phyloP scores from a whole-genome alignment of 2,329 filamentous ascomycete genomes.

The Fusarium sp. region DNA sequence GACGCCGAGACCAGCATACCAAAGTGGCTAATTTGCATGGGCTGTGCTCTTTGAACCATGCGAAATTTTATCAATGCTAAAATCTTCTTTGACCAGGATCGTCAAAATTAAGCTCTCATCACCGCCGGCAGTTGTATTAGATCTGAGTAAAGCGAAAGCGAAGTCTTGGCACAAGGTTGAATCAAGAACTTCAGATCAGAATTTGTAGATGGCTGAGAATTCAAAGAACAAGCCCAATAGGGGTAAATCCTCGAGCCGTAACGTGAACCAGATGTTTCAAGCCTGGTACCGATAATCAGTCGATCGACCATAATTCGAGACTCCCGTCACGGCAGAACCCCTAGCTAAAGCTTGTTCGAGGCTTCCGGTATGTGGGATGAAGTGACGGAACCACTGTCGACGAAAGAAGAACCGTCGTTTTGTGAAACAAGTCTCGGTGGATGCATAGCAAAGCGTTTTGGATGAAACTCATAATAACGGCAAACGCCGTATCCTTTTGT shows the following conservation, averaged over 20 bases:
- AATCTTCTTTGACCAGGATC: neutral
- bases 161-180: neutral
- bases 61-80: neutral
- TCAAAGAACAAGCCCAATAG: neutral
- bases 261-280: slow-evolving; percentile 19
- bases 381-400: neutral
- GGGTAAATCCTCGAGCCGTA: neutral
- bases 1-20: neutral
- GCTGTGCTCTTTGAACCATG: slow-evolving; percentile 6
- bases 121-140: neutral
- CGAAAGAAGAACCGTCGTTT: slow-evolving; percentile 6
- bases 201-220: neutral
- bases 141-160: neutral
- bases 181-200: neutral
- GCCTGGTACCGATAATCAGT: neutral
- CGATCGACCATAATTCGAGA: slow-evolving; percentile 22
- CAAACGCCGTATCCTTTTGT: slow-evolving; percentile 8
- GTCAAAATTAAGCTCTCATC: neutral
- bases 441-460: slow-evolving; percentile 18
- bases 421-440: slow-evolving; percentile 26
- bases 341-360: slow-evolving; percentile 25
- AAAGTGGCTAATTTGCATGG: slow-evolving; percentile 1
- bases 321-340: slow-evolving; percentile 10
- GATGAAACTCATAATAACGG: slow-evolving; percentile 8
- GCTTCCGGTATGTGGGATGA: slow-evolving; percentile 16